Base-by-base conservation (phyloP, 1,284 basidiomycete genomes). In the Volvariella surrecta region DNA sequence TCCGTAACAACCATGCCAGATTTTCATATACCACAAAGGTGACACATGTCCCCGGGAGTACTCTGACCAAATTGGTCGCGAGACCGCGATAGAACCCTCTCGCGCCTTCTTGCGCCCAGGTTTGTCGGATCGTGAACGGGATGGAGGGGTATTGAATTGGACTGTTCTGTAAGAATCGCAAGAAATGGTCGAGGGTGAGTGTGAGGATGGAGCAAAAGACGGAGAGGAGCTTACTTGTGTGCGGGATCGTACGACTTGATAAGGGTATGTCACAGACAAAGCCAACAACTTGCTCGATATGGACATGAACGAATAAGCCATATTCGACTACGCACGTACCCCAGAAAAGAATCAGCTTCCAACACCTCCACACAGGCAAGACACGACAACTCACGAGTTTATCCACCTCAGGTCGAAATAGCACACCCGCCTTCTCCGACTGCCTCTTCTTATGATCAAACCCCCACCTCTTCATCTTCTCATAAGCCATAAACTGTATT, bases 1-100 rank as follows among this genome's bases (percentile, higher is more conserved):
- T 74, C 52, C 84, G 70, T 46, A 93, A 68, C 20, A 87, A 58
- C 89, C 89, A 93, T 0, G 89, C 88, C 42, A 95, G 59, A 55
- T 98, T 97, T 63, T 98, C 96, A 59, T 98, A 99, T 15, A 97
- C 93, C 31, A 99, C 95, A 57, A 99, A 97, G 1, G 95, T 98
- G 40, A 97, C 89, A 60, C 95, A 98, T 1, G 95, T 99, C 16
- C 95, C 95, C 0, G 95, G 95, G 7, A 99, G 71, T 40, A 99
- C 93, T 24, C 95, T 78, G 10, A 99, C 81, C n/a, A 95, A 74
- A 59, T 98, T 99, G n/a, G 92, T 93, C 3, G 82, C 92, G 13
- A 99, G 71, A 0, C 95, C 95, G 48, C 94, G 89, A 66, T 98
- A 99, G 62, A 99, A 98, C 0, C 90, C 95, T 42, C 72, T 66